These are phyloP conservation scores for Suillus discolor DNA, from an alignment of 768 basidiomycete genomes.

Conservation along the genomic window DNA sequence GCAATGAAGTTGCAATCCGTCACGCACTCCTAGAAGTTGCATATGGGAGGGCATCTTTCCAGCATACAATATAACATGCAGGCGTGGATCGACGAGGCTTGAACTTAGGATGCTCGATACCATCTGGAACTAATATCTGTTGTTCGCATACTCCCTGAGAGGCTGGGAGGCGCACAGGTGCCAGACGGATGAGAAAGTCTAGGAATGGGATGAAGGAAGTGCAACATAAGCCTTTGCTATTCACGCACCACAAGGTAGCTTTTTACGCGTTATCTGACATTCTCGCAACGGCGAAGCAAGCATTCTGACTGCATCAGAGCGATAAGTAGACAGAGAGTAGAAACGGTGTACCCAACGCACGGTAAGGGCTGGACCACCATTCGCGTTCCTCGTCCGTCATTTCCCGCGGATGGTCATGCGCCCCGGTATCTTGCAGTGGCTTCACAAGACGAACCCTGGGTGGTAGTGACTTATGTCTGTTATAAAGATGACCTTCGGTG, in stretches of 20 bases:
- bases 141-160: conserved; percentile 29
- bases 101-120: conserved; percentile 67
- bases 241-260: conserved; percentile 58
- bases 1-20: conserved; percentile 27
- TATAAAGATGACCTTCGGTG: conserved; percentile 48
- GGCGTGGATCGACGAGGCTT: conserved; percentile 46
- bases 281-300: conserved; percentile 62
- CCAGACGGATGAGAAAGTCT: conserved; percentile 73
- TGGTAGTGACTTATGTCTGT: conserved; percentile 58
- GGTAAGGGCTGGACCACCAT: conserved; percentile 79
- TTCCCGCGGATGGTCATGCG: conserved; percentile 45
- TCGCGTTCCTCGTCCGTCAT: conserved; percentile 65
- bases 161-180: conserved; percentile 46
- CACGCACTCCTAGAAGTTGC: conserved; percentile 37
- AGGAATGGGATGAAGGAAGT: conserved; percentile 9
- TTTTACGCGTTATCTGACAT: conserved; percentile 51
- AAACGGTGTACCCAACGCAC: conserved; percentile 40
- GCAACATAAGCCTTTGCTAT: background rate
- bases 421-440: conserved; percentile 23
- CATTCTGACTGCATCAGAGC: conserved; percentile 61
- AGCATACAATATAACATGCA: conserved; percentile 62
- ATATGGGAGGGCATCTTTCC: conserved; percentile 45
- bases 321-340: background rate
- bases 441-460: conserved; percentile 43
- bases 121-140: conserved; percentile 51